Evolutionary conservation across 805 yeast species (phyloP).

Genomic region (Ogataea minuta): DNA sequence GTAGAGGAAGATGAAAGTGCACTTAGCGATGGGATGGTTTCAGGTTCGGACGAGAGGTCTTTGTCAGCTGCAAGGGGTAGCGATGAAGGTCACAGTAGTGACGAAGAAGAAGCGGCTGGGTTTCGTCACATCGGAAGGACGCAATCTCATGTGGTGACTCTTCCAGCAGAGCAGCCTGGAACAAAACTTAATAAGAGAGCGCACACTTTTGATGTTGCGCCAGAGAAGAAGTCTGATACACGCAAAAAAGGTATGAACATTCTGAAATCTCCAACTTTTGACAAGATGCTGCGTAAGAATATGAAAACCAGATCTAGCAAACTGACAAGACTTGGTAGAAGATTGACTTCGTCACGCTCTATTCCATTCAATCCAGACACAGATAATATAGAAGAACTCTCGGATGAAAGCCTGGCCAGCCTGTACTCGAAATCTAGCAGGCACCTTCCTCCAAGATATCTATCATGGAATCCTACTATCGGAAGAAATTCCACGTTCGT

Average conservation of each 20-base stretch:
- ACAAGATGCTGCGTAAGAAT: constrained; percentile 36
- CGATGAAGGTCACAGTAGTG: constrained; percentile 20
- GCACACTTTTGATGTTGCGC: constrained; percentile 44
- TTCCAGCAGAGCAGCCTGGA: constrained; percentile 23
- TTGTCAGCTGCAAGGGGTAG: constrained; percentile 3
- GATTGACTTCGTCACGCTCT: constrained; percentile 22
- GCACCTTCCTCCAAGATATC: constrained; percentile 52
- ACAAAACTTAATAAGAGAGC: constrained; percentile 42
- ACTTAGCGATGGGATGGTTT: constrained; percentile 25
- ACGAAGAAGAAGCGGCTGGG: constrained; percentile 6
- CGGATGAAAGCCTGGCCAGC: constrained; percentile 34
- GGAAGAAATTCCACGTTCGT: constrained; percentile 94
- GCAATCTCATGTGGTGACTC: constrained; percentile 32
- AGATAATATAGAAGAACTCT: constrained; percentile 4
- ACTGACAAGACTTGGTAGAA: constrained; percentile 25
- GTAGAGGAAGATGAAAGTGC: constrained; percentile 22
- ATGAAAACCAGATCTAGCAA: constrained; percentile 15
- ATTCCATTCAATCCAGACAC: constrained; percentile 10
- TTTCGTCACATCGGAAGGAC: constrained; percentile 22
- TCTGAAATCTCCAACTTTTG: constrained; percentile 49
- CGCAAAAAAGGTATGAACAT: constrained; percentile 14
- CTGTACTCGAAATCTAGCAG: constrained; percentile 20
- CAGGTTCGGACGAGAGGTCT: constrained; percentile 8
- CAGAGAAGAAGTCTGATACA: constrained; percentile 4
- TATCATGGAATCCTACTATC: constrained; percentile 88